Conservation (phyloP, 1,284 basidiomycete species). For the Leccinum cinnamomeum region DNA sequence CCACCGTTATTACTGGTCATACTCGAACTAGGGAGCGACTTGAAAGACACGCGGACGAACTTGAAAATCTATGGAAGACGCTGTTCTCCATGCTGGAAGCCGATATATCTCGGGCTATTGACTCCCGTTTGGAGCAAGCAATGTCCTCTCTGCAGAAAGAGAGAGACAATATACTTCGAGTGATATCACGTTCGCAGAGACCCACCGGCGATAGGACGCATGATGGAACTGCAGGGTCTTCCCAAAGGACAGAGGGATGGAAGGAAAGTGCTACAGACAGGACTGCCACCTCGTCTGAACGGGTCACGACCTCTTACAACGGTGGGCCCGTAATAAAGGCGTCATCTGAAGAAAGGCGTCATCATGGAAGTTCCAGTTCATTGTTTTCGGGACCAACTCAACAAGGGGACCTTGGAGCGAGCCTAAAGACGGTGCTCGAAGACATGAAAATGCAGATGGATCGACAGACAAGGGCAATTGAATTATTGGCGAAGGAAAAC, state of each 20-base stretch:
- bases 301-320: conserved; percentile 10
- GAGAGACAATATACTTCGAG: conserved; percentile 28
- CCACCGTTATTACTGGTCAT: conserved; percentile 44
- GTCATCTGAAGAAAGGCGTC: conserved; percentile 17
- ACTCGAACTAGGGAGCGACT: conserved; percentile 43
- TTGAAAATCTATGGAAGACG: conserved; percentile 46
- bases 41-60: conserved; percentile 39
- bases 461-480: conserved; percentile 33
- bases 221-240: conserved; percentile 12
- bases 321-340: conserved; percentile 8
- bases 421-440: conserved; percentile 31
- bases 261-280: conserved; percentile 21
- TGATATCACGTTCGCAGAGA: conserved; percentile 23
- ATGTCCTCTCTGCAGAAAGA: conserved; percentile 39
- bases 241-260: conserved; percentile 16
- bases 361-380: conserved; percentile 12
- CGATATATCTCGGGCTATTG: conserved; percentile 41
- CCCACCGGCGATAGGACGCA: conserved; percentile 7
- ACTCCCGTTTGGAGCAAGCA: conserved; percentile 40
- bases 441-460: conserved; percentile 36
- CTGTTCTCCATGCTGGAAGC: conserved; percentile 42
- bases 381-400: conserved; percentile 19
- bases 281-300: conserved; percentile 16
- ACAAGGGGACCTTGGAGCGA: conserved; percentile 25
- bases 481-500: conserved; percentile 35